A percentile compares a stretch with the other conserved stretches of the same genome.
Evolutionary conservation across 2,329 filamentous ascomycete genomes (phyloP).

Genomic region (Blastomyces parvus): DNA sequence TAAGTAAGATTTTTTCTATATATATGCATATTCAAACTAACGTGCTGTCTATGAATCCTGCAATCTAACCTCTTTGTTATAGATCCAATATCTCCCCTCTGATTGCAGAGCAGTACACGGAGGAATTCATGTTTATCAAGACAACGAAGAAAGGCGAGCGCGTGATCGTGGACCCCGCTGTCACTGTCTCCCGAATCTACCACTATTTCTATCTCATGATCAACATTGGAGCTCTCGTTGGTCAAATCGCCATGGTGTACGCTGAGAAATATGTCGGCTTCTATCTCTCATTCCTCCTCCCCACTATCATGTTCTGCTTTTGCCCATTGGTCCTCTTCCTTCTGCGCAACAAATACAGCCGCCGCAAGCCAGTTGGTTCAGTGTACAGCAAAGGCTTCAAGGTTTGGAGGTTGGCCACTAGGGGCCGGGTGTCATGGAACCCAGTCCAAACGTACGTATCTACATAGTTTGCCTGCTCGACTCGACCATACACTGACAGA

Average conservation of each 20-base stretch:
- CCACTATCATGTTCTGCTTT: constrained; percentile 54
- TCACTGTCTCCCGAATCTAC: constrained; percentile 59
- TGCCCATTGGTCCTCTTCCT: constrained; percentile 53
- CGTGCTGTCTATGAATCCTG: background rate
- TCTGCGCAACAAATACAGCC: constrained; percentile 54
- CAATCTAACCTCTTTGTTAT: background rate
- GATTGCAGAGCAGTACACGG: constrained; percentile 60
- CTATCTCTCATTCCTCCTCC: constrained; percentile 61
- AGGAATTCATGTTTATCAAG: constrained; percentile 49
- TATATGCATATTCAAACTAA: background rate
- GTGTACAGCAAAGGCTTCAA: constrained; percentile 58
- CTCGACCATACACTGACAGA: constrained; percentile 2
- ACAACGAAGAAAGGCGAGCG: constrained; percentile 51
- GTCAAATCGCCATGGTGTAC: constrained; percentile 60
- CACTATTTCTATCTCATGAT: constrained; percentile 63
- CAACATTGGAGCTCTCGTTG: constrained; percentile 55
- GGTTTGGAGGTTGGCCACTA: constrained; percentile 52
- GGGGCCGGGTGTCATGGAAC: constrained; percentile 54
- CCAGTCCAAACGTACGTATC: constrained; percentile 46
- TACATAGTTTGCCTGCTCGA: constrained; percentile 2
- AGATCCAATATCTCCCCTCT: constrained; percentile 61
- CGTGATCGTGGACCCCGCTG: constrained; percentile 60
- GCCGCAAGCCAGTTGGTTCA: constrained; percentile 59
- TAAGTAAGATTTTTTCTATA: constrained; percentile 42
- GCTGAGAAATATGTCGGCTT: constrained; percentile 68